Base-by-base conservation (phyloP, 225 moss, liverwort and hornwort species). In the Sphagnum tenellum region DNA sequence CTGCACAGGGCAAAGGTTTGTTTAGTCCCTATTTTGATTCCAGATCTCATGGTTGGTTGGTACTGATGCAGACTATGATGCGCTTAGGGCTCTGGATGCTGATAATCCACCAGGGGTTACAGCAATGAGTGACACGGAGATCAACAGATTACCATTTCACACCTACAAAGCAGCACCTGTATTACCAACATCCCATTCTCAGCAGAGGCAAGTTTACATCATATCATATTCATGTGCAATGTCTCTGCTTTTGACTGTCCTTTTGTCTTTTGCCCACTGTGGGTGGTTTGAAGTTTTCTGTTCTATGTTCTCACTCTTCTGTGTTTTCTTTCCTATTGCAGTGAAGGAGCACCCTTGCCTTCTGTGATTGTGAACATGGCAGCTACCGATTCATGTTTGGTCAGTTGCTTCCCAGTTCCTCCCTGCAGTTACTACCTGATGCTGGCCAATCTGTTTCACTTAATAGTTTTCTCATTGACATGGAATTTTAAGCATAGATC, bases 51-150 rank as follows among this genome's bases (percentile, higher is more conserved):
- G 29, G 29, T 29, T 29, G 29, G 0, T 6, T 52, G 52, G 9
- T 52, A 52, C 7, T 52, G 52, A 9, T 71, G 73, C 75, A 81
- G 84, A 88, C 73, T 88, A 84, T 64, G 87, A 88, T 62, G 75
- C 84, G 10, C 62, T 88, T 67, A 78, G 87, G 70, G 84, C 87
- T 45, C 60, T 88, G 55, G 87, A 88, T 72, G 76, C 76, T 65
- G 84, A 81, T 66, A 84, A 81, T 3, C 77, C 81, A 57, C 81
- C 81, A 59, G 78, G 81, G 61, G 73, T 84, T 47, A 77, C 81
- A 8, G 72, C 79, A 7, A 71, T 88, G 78, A 84, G 81, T 62
- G 84, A 88, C 51, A 73, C 69, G 48, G 87, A 88, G 51, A 88
- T 84, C 66, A 75, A 66, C 63, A 74, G 81, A 68, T 67, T 88